phyloP scores from a whole-genome alignment of 1,139 yeast species.

The Geotrichum cucujoidarum region DNA sequence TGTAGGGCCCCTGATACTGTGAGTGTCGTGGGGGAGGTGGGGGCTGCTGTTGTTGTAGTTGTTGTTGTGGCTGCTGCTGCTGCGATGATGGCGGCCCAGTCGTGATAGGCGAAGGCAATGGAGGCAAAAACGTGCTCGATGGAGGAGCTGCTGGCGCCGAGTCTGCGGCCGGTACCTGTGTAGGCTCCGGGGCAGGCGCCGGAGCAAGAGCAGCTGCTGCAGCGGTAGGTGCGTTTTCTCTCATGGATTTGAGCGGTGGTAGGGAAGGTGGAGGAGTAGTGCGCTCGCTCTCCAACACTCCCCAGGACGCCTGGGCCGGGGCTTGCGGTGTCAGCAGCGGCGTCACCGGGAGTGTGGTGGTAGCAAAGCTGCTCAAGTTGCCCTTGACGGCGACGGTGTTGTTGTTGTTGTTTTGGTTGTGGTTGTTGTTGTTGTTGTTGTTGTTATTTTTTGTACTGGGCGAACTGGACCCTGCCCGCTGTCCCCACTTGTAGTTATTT shows the following conservation, averaged over 20 bases:
- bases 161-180: too few species aligned
- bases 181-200: too few species aligned
- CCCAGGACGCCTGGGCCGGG: conserved; percentile 1
- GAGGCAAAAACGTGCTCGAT: conserved; percentile 3
- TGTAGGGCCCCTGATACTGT: neutral
- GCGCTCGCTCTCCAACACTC: neutral
- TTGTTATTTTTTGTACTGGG: neutral
- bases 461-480: neutral
- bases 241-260: neutral
- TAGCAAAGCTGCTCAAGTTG: too few species aligned
- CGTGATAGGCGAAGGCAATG: neutral
- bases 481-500: conserved; percentile 6
- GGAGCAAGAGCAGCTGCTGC: neutral
- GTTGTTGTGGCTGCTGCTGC: neutral
- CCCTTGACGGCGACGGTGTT: neutral
- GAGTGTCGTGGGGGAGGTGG: conserved; percentile 4
- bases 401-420: too few species aligned
- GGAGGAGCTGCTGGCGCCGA: neutral
- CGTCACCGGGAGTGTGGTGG: neutral
- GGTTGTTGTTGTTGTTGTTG: neutral
- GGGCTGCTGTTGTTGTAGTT: conserved; percentile 4
- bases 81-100: neutral
- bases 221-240: neutral
- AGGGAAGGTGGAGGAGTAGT: neutral
- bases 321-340: neutral